Evolutionary conservation across 176 grass and related monocot genomes (phyloP).

Genomic region (Carex scoparia): DNA sequence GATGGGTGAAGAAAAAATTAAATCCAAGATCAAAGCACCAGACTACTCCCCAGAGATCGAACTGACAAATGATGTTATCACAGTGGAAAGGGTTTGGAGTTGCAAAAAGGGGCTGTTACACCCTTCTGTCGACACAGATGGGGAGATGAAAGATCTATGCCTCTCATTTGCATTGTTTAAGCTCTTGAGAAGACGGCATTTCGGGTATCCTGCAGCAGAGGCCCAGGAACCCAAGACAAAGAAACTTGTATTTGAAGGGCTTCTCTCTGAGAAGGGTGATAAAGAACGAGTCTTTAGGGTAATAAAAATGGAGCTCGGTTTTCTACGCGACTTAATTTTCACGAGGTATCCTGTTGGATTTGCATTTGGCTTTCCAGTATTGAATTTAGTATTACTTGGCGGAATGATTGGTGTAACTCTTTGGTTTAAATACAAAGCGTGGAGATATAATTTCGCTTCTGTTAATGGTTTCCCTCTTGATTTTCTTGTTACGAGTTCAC

Average conservation of each 20-base stretch:
- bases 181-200: constrained; percentile 29
- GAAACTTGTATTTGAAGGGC: constrained; percentile 15
- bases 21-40: background rate
- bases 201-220: background rate
- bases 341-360: constrained; percentile 49
- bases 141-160: constrained; percentile 28
- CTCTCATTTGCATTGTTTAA: constrained; percentile 62
- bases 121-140: background rate
- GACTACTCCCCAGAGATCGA: background rate
- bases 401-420: constrained; percentile 22
- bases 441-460: background rate
- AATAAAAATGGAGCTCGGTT: constrained; percentile 30
- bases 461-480: constrained; percentile 24
- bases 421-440: constrained; percentile 18
- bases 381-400: constrained; percentile 9
- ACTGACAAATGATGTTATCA: background rate
- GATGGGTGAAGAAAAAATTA: constrained; percentile 14
- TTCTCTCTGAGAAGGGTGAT: constrained; percentile 2
- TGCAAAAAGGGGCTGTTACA: background rate
- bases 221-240: background rate
- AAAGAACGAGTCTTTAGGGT: constrained; percentile 24
- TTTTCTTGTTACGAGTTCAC: constrained; percentile 22
- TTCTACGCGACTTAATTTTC: constrained; percentile 33
- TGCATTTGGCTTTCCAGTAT: constrained; percentile 36
- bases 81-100: constrained; percentile 25